Percentiles rank a stretch among this genome's conserved stretches.
These are phyloP conservation scores for Calocybe gangraenosa DNA, from an alignment of 768 basidiomycete species.

Conservation along the genomic window DNA sequence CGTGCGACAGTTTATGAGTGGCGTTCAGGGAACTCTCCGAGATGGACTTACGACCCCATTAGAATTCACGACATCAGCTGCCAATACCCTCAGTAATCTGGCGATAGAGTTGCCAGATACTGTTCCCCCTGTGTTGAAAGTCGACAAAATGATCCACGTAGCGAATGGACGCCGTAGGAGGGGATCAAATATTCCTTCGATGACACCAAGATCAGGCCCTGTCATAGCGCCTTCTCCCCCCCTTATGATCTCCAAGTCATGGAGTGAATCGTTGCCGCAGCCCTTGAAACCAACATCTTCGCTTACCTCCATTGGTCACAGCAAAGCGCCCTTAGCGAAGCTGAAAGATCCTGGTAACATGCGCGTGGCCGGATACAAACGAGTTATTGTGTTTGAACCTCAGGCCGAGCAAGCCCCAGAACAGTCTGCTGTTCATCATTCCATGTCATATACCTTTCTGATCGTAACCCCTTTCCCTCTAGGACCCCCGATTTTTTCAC, in stretches of 20 bases:
- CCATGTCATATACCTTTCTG: constrained; percentile 6
- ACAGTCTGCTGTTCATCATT: constrained; percentile 7
- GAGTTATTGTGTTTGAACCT: constrained; percentile 32
- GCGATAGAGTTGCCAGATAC: not conserved
- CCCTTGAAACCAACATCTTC: constrained; percentile 31
- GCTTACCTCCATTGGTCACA: constrained; percentile 38
- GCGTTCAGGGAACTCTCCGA: constrained; percentile 47
- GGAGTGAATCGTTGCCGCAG: constrained; percentile 43
- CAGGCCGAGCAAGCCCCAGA: constrained; percentile 21
- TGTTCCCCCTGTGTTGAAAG: not conserved
- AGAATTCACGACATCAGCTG: too few relatives aligned
- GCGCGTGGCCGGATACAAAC: constrained; percentile 25
- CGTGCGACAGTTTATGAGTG: constrained; percentile 66
- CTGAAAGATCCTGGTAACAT: constrained; percentile 21
- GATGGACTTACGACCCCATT: too few relatives aligned
- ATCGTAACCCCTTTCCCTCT: constrained; percentile 14
- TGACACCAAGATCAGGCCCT: too few relatives aligned
- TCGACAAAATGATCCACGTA: not conserved
- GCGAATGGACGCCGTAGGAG: not conserved
- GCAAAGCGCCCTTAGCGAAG: constrained; percentile 30
- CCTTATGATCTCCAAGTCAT: constrained; percentile 43
- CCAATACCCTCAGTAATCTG: too few relatives aligned
- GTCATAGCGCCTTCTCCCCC: constrained; percentile 14
- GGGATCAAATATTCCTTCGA: not conserved
- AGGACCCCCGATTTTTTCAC: constrained; percentile 26